Evolutionary conservation across 1,139 yeast species (phyloP).

Genomic region (Candida sp.): DNA sequence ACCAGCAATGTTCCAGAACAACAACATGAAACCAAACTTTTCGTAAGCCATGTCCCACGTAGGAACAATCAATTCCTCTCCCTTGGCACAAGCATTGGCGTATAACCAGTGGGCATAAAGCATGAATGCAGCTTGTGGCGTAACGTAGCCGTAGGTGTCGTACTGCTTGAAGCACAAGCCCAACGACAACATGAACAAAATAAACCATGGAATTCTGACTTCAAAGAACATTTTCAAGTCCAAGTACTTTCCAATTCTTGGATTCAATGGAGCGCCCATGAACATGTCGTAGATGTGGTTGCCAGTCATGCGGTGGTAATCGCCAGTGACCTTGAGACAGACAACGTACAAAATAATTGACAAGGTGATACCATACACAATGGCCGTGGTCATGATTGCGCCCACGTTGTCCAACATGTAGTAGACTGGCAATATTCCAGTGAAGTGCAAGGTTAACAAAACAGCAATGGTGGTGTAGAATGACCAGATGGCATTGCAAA

Average conservation of each 20-base stretch:
- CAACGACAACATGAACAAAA: conserved; percentile 76
- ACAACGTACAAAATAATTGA: conserved; percentile 66
- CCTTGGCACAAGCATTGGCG: conserved; percentile 97
- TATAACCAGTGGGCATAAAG: conserved; percentile 91
- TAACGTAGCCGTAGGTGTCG: conserved; percentile 78
- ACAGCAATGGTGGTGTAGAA: conserved; percentile 71
- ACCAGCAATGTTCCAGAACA: conserved; percentile 99
- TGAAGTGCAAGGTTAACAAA: conserved; percentile 65
- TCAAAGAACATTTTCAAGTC: conserved; percentile 98
- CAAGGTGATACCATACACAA: conserved; percentile 72
- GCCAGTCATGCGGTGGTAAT: conserved; percentile 93
- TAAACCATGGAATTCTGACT: conserved; percentile 97
- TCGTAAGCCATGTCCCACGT: conserved; percentile 99
- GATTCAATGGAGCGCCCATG: conserved; percentile 98
- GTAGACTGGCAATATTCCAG: conserved; percentile 75
- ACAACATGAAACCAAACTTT: conserved; percentile 96
- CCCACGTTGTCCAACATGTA: conserved; percentile 84
- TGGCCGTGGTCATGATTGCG: conserved; percentile 91
- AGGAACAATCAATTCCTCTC: conserved; percentile 96
- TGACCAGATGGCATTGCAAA: conserved; percentile 89
- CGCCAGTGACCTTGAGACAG: conserved; percentile 69
- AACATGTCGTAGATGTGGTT: conserved; percentile 89
- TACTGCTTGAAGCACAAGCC: conserved; percentile 80
- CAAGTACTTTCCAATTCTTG: conserved; percentile 83
- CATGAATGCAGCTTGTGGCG: conserved; percentile 77